Evolutionary conservation across 768 basidiomycete species (phyloP), one percentile per base, ranked within the genome.

Genomic region (Naganishia onofrii): DNA sequence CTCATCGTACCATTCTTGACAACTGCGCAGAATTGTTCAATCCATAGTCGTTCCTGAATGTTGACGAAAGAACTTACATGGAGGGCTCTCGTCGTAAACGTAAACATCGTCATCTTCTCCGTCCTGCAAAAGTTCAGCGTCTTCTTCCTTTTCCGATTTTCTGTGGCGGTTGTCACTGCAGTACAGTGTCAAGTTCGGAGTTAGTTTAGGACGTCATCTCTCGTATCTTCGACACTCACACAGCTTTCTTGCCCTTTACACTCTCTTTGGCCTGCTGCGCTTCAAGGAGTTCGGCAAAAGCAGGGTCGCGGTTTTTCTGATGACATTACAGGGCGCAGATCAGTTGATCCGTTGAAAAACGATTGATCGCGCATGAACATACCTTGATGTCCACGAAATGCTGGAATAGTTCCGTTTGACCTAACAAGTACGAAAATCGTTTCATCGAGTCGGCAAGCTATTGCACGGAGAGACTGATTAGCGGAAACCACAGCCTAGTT

Each of bases 301-400:
- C 89, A 15, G 94, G 93, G 82, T 98, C 93, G 23, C 92, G 88
- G 51, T 91, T 87, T 82, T 87, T 87, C 90, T 94, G 78, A 10
- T n/a, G 3, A 51, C 3, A n/a, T 51, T 23, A 17, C 3, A 63
- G 7, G 21, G 3, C 6, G 21, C 9, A 26, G 42, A 17, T 26
- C 8, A 63, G 26, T 23, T 21, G 15, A 42, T 13, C 34, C 23
- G 66, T 67, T 51, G 63, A 52, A 34, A 31, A 15, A 46, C 4
- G 26, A 15, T 42, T 17, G 17, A 6, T 10, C 32, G 23, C 19
- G 44, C 60, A 5, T 15, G 5, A 52, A 72, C 84, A 31, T 26
- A 90, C 92, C 86, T 96, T 96, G 81, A 97, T 89, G 79, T 97
- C 93, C 8, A 97, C 91, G 78, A 98, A 98, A 81, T 98, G 95